Base-by-base conservation (phyloP, 352 stramenopile species). In the Pythium grandisporangium region DNA sequence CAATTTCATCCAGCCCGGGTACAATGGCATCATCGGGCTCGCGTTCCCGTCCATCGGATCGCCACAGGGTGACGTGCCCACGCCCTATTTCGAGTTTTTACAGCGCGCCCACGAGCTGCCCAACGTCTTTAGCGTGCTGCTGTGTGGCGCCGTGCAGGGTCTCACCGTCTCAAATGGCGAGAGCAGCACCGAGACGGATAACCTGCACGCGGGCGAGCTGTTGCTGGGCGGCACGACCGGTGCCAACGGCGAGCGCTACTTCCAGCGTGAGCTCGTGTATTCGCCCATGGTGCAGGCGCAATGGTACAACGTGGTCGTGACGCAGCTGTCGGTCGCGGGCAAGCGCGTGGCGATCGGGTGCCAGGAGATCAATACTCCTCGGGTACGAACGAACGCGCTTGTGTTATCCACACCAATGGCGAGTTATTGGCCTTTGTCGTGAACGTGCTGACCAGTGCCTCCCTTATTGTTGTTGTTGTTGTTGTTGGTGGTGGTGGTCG, bases 251-350 rank as follows among this genome's bases (percentile, higher is more conserved):
- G 45, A 75, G 39, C 58, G 37, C 13, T 88, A 84, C 24, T 67
- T 88, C 53, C 42, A 67, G 29, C 69, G 61, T 14, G 69, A 81
- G 5, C 51, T 89, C 20, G 57, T 73, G 4, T 92, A 89, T 55
- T 80, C 73, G 6, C 78, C 78, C 12, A 61, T 92, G 23, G 66
- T 89, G 11, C 73, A 89, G 29, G 59, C 74, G 30, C 75, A 77
- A 25, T 89, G 78, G 60, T 92, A 71, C 54, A 86, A 88, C 38
- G 73, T 89, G 6, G 51, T 92, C 37, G 53, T 85, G 30, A 87
- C 74, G n/a, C 58, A 77, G 25, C 65, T 92, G 33, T 64, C 57
- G 36, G 75, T 84, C 21, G 48, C 46, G 12, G 57, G 61, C 38
- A 42, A 65, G 30, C 68, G 61, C 27, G 51, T 89, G 16, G 57